Evolutionary conservation across 805 yeast genomes (phyloP).

Genomic region (Komagataella mondaviorum): DNA sequence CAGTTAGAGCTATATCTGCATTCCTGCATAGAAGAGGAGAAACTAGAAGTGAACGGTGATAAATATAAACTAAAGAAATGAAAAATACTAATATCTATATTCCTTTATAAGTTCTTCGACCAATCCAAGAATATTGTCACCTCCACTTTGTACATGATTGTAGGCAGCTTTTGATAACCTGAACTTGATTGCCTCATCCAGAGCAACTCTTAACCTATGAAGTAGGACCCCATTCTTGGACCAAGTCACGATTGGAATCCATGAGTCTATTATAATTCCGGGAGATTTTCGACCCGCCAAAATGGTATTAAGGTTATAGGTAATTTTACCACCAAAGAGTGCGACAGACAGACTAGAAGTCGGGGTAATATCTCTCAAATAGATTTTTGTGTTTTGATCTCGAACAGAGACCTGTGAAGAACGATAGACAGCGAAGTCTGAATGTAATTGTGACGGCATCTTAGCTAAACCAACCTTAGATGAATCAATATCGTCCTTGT

Average conservation of each 20-base stretch:
- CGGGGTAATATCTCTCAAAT: slow-evolving; percentile 69
- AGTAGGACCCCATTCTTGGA: slow-evolving; percentile 83
- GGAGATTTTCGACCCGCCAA: slow-evolving; percentile 44
- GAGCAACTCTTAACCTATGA: slow-evolving; percentile 47
- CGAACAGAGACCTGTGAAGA: slow-evolving; percentile 25
- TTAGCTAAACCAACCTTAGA: slow-evolving; percentile 9
- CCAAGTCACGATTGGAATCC: slow-evolving; percentile 91
- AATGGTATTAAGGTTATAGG: slow-evolving; percentile 35
- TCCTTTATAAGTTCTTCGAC: background rate
- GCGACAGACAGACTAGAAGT: slow-evolving; percentile 56
- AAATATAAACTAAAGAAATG: slow-evolving; percentile 17
- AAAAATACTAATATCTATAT: background rate
- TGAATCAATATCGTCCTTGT: slow-evolving; percentile 22
- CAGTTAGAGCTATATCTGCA: slow-evolving; percentile 28
- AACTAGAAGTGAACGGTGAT: slow-evolving; percentile 20
- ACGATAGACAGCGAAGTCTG: slow-evolving; percentile 52
- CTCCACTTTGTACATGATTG: background rate
- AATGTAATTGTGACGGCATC: slow-evolving; percentile 20
- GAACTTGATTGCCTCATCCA: slow-evolving; percentile 55
- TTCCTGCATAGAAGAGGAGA: slow-evolving; percentile 28
- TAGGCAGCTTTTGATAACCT: slow-evolving; percentile 40
- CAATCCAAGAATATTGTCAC: background rate
- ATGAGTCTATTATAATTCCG: slow-evolving; percentile 74
- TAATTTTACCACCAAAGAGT: slow-evolving; percentile 69
- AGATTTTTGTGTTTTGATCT: slow-evolving; percentile 48